phyloP scores from a whole-genome alignment of 768 basidiomycete genomes.

The Leucocoprinus birnbaumii region DNA sequence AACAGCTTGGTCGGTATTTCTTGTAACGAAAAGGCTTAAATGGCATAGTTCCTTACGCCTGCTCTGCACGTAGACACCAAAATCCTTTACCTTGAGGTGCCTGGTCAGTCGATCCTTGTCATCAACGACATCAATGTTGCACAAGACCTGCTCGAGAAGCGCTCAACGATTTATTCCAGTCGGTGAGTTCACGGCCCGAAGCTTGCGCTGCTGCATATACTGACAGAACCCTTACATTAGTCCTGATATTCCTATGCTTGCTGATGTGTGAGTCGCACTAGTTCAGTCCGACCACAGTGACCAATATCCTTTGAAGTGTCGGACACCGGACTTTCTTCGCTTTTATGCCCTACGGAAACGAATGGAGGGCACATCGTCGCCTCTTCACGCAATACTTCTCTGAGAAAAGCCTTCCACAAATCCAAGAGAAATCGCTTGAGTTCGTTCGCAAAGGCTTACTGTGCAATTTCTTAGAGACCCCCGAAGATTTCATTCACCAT shows the following conservation, averaged over 20 bases:
- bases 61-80: background rate
- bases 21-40: background rate
- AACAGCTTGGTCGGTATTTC: background rate
- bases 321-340: constrained; percentile 4
- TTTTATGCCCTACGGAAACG: constrained; percentile 13
- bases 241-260: constrained; percentile 6
- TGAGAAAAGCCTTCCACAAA: constrained; percentile 2
- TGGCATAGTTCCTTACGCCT: background rate
- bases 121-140: constrained; percentile 23
- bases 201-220: background rate
- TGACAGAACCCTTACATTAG: background rate
- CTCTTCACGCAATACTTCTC: constrained; percentile 13
- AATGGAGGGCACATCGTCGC: constrained; percentile 14
- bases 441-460: constrained; percentile 10
- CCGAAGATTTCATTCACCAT: constrained; percentile 10
- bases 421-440: constrained; percentile 5
- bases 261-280: constrained; percentile 1
- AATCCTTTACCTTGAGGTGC: constrained; percentile 22
- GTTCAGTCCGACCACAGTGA: background rate
- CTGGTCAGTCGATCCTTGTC: constrained; percentile 24
- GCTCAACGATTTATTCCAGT: constrained; percentile 26
- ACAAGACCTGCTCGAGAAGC: constrained; percentile 25
- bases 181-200: background rate
- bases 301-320: background rate
- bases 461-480: constrained; percentile 2